A percentile compares a stretch with the other conserved stretches of the same genome.
Evolutionary conservation across 768 basidiomycete genomes (phyloP).

Genomic region (Psilocybe cubensis): DNA sequence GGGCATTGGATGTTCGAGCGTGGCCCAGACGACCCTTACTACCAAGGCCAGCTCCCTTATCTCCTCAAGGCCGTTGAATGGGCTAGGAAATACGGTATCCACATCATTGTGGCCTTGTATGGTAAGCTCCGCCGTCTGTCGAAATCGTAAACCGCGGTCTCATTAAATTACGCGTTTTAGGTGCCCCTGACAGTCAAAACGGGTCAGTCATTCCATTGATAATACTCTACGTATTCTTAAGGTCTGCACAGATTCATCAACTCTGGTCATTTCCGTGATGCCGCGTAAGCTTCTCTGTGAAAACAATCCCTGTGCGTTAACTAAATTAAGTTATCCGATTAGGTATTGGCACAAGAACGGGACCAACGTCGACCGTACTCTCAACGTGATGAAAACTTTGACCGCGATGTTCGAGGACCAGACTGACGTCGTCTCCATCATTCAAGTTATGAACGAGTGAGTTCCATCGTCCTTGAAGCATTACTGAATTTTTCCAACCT

Average conservation of each 20-base stretch:
- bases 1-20: constrained; percentile 91
- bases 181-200: constrained; percentile 83
- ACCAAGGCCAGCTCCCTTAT: constrained; percentile 75
- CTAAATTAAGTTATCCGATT: not conserved
- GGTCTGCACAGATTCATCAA: constrained; percentile 68
- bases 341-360: constrained; percentile 69
- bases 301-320: not conserved
- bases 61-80: constrained; percentile 65
- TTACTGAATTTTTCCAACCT: not conserved
- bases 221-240: not conserved
- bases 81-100: constrained; percentile 70
- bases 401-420: constrained; percentile 58
- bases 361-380: constrained; percentile 71
- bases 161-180: constrained; percentile 20
- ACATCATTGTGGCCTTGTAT: constrained; percentile 79
- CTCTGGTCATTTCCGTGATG: constrained; percentile 63
- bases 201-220: constrained; percentile 45
- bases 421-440: constrained; percentile 59
- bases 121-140: constrained; percentile 31
- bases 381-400: constrained; percentile 64
- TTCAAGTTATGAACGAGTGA: constrained; percentile 80
- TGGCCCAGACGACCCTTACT: constrained; percentile 71
- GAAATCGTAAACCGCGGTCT: not conserved
- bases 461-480: constrained; percentile 10
- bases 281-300: constrained; percentile 52